Evolutionary conservation across 129 eudicot species (phyloP), one percentile per base, ranked within the genome.

Genomic region (Lonicera japonica): DNA sequence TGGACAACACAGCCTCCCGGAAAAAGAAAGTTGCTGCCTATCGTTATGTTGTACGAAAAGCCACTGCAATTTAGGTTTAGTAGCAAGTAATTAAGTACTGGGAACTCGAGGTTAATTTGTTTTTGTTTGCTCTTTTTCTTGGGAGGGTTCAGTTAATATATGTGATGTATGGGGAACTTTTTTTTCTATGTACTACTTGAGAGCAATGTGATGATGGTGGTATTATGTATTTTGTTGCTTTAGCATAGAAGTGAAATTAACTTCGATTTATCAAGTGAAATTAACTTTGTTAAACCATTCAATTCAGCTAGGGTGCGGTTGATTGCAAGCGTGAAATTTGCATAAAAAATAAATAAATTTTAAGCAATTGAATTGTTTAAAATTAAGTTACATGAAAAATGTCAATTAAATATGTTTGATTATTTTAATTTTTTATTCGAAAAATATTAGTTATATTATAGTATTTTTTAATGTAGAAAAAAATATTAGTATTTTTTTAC

Each of bases 21-120:
- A 84, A 71, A 63, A 68, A 80, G 19, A 92, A 92, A 77, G 96
- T 84, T 23, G 98, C 95, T 8, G 86, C 95, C 5, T 92, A 92
- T 54, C 86, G 98, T n/a, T 92, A 87, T 72, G 53, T 78, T 8
- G 98, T 87, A 52, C 87, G 84, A 19, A 90, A 79, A 73, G 68
- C 94, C 13, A 23, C 74, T 7, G 18, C 66, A 38, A 21, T 25
- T 38, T 38, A 56, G 40, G 58, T 12, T n/a, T 50, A 54, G 20
- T 4, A 39, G 21, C 5, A 8, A 45, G 13, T 18, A 1, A 29
- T 29, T 29, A 29, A 29, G 6, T 29, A 29, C 4, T 29, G 36
- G 13, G 14, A 18, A 23, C 12, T 46, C 5, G 23, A 23, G 5
- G 47, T 25, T 21, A 48, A 39, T 74, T 54, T 76, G 38, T 70